Base-by-base conservation (phyloP, 805 yeast species). In the Suhomyces xylopsoci region DNA sequence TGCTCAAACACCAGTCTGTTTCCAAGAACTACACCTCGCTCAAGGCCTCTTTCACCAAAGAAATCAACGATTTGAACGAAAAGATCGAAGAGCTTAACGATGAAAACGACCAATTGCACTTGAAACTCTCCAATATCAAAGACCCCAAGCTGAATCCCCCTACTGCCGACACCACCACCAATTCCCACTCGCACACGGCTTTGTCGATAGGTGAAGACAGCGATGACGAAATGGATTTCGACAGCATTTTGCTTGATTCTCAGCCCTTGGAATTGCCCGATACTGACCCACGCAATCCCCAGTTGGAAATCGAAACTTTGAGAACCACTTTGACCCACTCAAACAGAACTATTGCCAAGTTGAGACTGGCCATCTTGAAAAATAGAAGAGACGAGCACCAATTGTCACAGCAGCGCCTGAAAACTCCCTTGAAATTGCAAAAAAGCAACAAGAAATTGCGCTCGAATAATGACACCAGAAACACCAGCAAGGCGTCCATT, bases 251-350 rank as follows among this genome's bases (percentile, higher is more conserved):
- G 28, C 53, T 61, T 10, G 76, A 71, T 15, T 53, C 72, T 2
- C 57, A 58, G 46, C 62, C 68, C 7, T 43, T 54, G 15, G 66
- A 63, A 24, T 46, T 65, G 9, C 64, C 73, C 1, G 52, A 54
- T 17, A 48, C 59, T 1, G 76, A 80, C 43, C 70, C 75, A 1
- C 70, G 72, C 28, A 75, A 78, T 52, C 66, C 76, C 1, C 78
- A 73, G 10, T 68, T 87, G 43, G 90, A 87, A 61, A 70, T 81
- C 2, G 92, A 88, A 61, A 84, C 91, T 1, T 68, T 87, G 57
- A 77, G 79, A 56, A 78, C 87, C 0, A 84, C 88, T 22, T 74
- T 89, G 58, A 74, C 77, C 15, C 88, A 80, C 66, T 87, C 92
- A 4, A 82, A 85, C 59, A 76, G 78, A 55, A 79, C 83, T 2